Base-by-base conservation (phyloP, 1,139 yeast genomes). In the Scheffersomyces insectosa region DNA sequence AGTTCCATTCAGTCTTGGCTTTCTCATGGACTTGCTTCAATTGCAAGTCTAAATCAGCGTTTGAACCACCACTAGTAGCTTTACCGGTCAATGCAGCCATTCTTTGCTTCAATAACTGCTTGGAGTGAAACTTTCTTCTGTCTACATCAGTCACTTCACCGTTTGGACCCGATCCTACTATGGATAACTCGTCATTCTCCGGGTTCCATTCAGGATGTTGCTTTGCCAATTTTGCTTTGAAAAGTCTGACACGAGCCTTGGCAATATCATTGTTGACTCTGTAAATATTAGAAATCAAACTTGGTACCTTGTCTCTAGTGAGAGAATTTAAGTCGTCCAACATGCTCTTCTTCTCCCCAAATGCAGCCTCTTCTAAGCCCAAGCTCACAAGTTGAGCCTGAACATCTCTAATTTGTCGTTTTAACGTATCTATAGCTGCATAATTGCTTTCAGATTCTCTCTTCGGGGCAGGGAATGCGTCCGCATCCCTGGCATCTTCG, bases 11-110 rank as follows among this genome's bases (percentile, higher is more conserved):
- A 28, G 68, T 65, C 35, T 74, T 74, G 16, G 87, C 79, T 33
- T 70, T 70, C 27, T 76, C 77, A 27, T 78, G 66, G 48, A 83
- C 87, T 46, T 76, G 77, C 43, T 75, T 77, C 49, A 85, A 72
- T 49, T 75, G 72, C 13, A 71, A 63, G 54, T 88, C 95, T 31
- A 71, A 62, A 43, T 74, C 83, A 12, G 75, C 65, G 40, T 75
- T 70, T 3, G 77, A 72, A 20, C 72, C 75, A 14, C 55, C 51
- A 13, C 46, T 47, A 6, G 70, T 65, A 13, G 51, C 30, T 48
- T 82, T 82, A 1, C 97, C 98, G 0, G 97, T 90, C 52, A 93
- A 73, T 7, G 93, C 88, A 15, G 96, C 96, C 95, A 91, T 89
- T 51, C 96, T 76, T 36, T 91, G 86, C 51, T 83, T 84, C 51